These are phyloP conservation scores for Halophytophthora batemanensis DNA, from an alignment of 352 stramenopile species.

Conservation along the genomic window DNA sequence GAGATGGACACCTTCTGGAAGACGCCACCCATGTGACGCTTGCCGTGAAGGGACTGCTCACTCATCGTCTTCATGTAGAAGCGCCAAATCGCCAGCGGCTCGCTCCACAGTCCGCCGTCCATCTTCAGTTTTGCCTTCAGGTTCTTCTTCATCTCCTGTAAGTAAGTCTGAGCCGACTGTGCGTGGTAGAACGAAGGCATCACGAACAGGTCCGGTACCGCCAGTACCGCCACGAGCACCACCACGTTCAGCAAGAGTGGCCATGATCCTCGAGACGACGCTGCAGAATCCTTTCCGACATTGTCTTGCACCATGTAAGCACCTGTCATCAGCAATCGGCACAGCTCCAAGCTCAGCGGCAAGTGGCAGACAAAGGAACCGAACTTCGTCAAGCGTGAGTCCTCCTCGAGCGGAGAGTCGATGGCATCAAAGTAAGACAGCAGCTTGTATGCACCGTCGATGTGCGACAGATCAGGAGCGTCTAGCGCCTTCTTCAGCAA, in stretches of 20 bases:
- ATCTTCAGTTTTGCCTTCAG: slow-evolving; percentile 64
- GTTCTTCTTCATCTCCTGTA: slow-evolving; percentile 78
- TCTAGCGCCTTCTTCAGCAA: slow-evolving; percentile 69
- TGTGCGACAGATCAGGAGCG: slow-evolving; percentile 60
- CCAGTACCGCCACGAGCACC: slow-evolving; percentile 63
- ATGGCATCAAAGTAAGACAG: slow-evolving; percentile 70
- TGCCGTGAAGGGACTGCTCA: slow-evolving; percentile 36
- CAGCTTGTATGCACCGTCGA: slow-evolving; percentile 76
- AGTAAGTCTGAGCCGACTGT: slow-evolving; percentile 52
- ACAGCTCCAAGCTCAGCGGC: slow-evolving; percentile 72
- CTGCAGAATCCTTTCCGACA: not conserved
- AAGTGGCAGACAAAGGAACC: slow-evolving; percentile 78
- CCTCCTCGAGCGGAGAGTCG: slow-evolving; percentile 47
- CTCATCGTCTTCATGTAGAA: slow-evolving; percentile 63
- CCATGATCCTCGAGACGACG: slow-evolving; percentile 23
- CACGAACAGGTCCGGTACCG: slow-evolving; percentile 68
- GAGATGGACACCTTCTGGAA: slow-evolving; percentile 64
- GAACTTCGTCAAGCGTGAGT: slow-evolving; percentile 67
- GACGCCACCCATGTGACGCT: slow-evolving; percentile 36
- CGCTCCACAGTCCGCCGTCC: slow-evolving; percentile 67
- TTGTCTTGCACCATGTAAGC: slow-evolving; percentile 39
- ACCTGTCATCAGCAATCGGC: slow-evolving; percentile 67
- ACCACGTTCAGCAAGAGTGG: slow-evolving; percentile 52
- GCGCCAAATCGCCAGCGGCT: slow-evolving; percentile 70
- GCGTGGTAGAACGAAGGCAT: slow-evolving; percentile 81